phyloP scores from a whole-genome alignment of 768 basidiomycete species.

The Amanita rubescens region DNA sequence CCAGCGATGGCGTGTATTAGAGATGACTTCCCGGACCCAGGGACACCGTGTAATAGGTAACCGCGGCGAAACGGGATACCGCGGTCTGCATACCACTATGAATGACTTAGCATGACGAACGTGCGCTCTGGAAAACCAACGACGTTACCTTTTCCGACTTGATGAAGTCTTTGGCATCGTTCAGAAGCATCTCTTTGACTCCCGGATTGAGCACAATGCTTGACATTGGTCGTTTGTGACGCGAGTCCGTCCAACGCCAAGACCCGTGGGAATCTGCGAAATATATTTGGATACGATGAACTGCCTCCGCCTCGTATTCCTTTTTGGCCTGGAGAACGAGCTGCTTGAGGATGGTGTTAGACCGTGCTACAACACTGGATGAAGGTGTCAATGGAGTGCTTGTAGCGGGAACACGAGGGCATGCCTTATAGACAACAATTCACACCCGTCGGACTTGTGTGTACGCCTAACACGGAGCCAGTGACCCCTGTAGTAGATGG shows the following conservation, averaged over 20 bases:
- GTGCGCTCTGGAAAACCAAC: background rate
- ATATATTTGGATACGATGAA: conserved; percentile 84
- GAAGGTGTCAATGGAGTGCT: background rate
- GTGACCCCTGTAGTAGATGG: conserved; percentile 80
- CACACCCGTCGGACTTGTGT: conserved; percentile 63
- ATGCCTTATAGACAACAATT: conserved; percentile 74
- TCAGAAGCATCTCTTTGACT: conserved; percentile 83
- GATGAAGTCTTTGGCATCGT: conserved; percentile 78
- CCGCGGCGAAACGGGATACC: conserved; percentile 90
- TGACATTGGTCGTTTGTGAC: conserved; percentile 83
- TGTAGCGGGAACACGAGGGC: background rate
- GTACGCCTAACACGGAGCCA: conserved; percentile 73
- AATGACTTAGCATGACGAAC: conserved; percentile 1
- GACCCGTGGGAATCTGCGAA: conserved; percentile 84
- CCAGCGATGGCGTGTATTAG: conserved; percentile 85
- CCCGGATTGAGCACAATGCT: conserved; percentile 85
- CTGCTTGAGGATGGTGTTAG: conserved; percentile 79
- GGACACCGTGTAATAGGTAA: conserved; percentile 77
- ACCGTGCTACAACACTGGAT: conserved; percentile 71
- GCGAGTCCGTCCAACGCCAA: conserved; percentile 84
- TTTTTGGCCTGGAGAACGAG: conserved; percentile 86
- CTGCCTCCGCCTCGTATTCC: conserved; percentile 81
- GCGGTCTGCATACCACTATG: conserved; percentile 86
- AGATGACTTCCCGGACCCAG: conserved; percentile 82
- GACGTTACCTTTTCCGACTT: conserved; percentile 63